Conservation (phyloP, 768 basidiomycete genomes). For the Amanita pseudoporphyria region DNA sequence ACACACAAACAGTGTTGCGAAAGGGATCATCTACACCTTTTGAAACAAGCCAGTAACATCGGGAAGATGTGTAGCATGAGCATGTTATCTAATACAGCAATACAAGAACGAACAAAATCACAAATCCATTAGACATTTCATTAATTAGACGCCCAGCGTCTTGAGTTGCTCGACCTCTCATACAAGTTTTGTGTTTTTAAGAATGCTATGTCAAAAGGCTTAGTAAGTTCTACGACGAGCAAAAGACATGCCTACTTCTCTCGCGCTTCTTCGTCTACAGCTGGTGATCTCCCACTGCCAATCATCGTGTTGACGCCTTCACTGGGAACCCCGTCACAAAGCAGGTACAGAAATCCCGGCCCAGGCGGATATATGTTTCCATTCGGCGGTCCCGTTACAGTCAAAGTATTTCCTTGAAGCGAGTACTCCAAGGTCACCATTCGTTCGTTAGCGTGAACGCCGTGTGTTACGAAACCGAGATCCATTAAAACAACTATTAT, state of each 20-base stretch:
- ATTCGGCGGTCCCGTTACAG: conserved; percentile 55
- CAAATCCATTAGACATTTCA: not conserved
- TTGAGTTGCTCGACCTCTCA: too few relatives aligned
- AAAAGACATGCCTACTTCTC: conserved; percentile 38
- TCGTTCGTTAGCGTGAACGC: conserved; percentile 68
- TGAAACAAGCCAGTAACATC: not conserved
- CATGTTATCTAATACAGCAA: not conserved
- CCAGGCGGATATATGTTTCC: conserved; percentile 68
- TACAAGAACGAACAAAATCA: not conserved
- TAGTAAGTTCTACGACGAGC: not conserved
- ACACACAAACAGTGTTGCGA: too few relatives aligned
- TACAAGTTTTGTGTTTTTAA: not conserved
- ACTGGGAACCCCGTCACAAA: conserved; percentile 60
- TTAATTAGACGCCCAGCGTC: too few relatives aligned
- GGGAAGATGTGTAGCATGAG: not conserved
- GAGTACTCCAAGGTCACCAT: conserved; percentile 49
- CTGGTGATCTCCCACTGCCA: conserved; percentile 54
- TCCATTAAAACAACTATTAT: conserved; percentile 66
- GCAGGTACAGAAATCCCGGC: conserved; percentile 67
- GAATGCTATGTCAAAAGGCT: not conserved
- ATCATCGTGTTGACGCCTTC: conserved; percentile 54
- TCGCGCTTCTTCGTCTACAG: conserved; percentile 43
- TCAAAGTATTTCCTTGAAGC: conserved; percentile 36
- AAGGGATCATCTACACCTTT: not conserved
- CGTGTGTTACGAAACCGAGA: conserved; percentile 73